A percentile compares a stretch with the other conserved stretches of the same genome.
phyloP scores from a whole-genome alignment of 352 stramenopile genomes.

The Elongisporangium prolatum region DNA sequence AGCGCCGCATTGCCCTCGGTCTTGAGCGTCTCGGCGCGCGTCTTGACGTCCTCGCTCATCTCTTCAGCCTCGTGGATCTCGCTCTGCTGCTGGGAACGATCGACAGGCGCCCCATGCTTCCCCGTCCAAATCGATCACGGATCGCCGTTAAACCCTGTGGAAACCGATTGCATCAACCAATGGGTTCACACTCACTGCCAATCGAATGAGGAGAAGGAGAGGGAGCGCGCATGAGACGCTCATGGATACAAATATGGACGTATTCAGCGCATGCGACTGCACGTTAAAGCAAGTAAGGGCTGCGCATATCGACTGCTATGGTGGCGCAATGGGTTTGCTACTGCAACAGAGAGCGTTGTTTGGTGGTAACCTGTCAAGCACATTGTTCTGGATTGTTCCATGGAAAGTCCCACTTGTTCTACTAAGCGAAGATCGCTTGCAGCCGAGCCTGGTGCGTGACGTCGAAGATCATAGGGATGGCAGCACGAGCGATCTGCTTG shows the following conservation, averaged over 20 bases:
- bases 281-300: background rate
- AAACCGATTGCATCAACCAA: background rate
- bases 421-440: background rate
- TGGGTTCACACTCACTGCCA: background rate
- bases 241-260: background rate
- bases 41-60: slow-evolving; percentile 6
- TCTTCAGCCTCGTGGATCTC: background rate
- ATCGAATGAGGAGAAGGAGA: no score
- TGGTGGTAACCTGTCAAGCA: background rate
- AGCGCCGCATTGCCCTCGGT: slow-evolving; percentile 81
- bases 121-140: background rate
- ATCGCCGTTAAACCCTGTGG: background rate
- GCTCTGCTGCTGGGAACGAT: background rate
- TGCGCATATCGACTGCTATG: no score
- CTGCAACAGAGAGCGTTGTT: background rate
- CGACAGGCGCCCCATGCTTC: background rate
- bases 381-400: background rate
- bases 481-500: slow-evolving; percentile 30
- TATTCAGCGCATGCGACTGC: background rate
- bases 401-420: background rate
- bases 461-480: slow-evolving; percentile 66
- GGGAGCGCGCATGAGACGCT: background rate
- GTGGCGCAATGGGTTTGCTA: background rate
- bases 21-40: slow-evolving; percentile 78
- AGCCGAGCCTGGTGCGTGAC: background rate